Base-by-base conservation (phyloP, 805 yeast species). In the Vanderwaltozyma tropicalis region DNA sequence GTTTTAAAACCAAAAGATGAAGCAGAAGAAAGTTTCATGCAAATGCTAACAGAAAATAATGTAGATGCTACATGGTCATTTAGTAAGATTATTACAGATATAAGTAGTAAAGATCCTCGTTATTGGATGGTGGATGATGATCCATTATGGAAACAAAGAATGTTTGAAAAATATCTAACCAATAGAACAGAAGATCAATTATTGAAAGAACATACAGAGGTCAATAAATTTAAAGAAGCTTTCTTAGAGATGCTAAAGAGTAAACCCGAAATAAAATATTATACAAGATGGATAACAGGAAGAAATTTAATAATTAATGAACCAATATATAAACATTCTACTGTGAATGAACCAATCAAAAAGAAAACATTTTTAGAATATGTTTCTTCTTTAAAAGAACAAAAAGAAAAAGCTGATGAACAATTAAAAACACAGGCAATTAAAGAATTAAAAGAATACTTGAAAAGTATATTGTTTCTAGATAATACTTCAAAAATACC, bases 21-120 rank as follows among this genome's bases (percentile, higher is more conserved):
- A 15, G 70, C 72, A 2, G 70, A 68, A 31, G 45, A 49, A 4
- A 61, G 57, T 9, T 86, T 80, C 52, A 48, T 66, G 14, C 54
- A 62, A 2, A 64, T 86, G 70, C 61, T 87, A 9, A 55, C 61
- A 25, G 74, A 69, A 1, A 58, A 69, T 28, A 60, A 67, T 7
- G 84, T 86, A 3, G 87, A 80, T 53, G 69, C 81, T 0, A 71
- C 80, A 0, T 82, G 89, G 88, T 70, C 92, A 0, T 85, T 85
- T 57, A 74, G 70, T 34, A 65, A 65, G 40, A 80, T 82, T 1
- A 75, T 86, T 60, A 32, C 52, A 7, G 69, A 72, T 17, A 59
- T 61, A 14, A 72, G 80, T 40, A 68, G 80, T 14, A 53, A 50
- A 3, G 78, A 80, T 45, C 73, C 78, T 2, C 63, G 77, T 13